Evolutionary conservation across 768 basidiomycete genomes (phyloP).

Genomic region (Leccinum ochraceum): DNA sequence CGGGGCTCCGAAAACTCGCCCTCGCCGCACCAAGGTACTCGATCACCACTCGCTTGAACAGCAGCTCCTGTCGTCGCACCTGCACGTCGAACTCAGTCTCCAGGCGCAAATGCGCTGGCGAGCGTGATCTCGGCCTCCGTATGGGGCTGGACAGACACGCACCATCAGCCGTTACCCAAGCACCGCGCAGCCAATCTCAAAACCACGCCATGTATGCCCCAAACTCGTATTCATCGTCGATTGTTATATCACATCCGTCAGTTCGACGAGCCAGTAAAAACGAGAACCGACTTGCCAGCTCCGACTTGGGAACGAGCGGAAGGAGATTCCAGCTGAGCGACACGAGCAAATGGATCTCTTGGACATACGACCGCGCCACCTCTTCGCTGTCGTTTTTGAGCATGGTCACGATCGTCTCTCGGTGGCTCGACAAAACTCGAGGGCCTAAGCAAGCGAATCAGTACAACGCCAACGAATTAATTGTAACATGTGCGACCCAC

Average conservation of each 20-base stretch:
- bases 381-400: conserved; percentile 72
- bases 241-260: neutral
- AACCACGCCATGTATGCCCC: conserved; percentile 68
- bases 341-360: conserved; percentile 80
- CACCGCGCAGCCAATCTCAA: no score
- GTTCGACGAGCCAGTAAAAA: no score
- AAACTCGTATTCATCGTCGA: conserved; percentile 47
- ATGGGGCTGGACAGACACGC: neutral
- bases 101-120: conserved; percentile 51
- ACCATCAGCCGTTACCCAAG: no score
- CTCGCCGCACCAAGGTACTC: conserved; percentile 67
- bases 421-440: conserved; percentile 83
- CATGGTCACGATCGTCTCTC: conserved; percentile 81
- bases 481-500: conserved; percentile 35
- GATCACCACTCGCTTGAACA: conserved; percentile 61
- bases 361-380: conserved; percentile 62
- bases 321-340: conserved; percentile 68
- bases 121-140: neutral
- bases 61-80: conserved; percentile 55
- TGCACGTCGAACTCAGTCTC: conserved; percentile 60
- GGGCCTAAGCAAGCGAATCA: conserved; percentile 13
- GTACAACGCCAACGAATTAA: neutral
- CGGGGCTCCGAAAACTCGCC: conserved; percentile 56
- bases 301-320: conserved; percentile 70
- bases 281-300: conserved; percentile 46